Conservation (phyloP, 116 monocot species). For the Posidonia oceanica region DNA sequence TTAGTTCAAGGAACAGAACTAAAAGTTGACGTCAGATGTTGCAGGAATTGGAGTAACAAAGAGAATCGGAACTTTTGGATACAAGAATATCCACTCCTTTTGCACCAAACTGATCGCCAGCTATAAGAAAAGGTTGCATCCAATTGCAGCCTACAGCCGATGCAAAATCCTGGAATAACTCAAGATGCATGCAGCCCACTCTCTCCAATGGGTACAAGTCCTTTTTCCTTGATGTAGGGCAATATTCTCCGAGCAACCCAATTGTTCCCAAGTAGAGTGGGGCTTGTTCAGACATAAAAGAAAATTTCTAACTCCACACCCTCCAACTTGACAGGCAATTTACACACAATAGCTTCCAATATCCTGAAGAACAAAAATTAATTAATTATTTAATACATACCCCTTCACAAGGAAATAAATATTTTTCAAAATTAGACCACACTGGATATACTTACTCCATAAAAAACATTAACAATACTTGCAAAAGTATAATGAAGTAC, state of each 20-base stretch:
- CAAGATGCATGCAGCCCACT: constrained; percentile 22
- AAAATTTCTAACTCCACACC: constrained; percentile 12
- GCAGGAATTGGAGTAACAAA: background rate
- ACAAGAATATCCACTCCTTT: background rate
- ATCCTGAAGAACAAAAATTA: background rate
- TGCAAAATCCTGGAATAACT: constrained; percentile 6
- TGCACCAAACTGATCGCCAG: background rate
- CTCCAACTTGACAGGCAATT: constrained; percentile 18
- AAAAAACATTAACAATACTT: too few relatives aligned
- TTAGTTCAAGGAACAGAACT: background rate
- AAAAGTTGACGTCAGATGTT: constrained; percentile 1
- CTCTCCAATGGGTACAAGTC: constrained; percentile 8
- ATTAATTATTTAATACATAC: background rate
- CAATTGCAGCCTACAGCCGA: constrained; percentile 10
- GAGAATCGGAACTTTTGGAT: background rate
- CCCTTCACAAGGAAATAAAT: background rate
- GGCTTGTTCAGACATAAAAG: constrained; percentile 58
- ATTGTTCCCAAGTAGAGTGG: constrained; percentile 38
- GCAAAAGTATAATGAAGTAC: too few relatives aligned
- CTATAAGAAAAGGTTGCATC: constrained; percentile 13
- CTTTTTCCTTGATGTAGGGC: constrained; percentile 31
- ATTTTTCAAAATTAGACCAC: background rate
- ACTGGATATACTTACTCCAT: too few relatives aligned
- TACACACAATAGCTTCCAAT: background rate
- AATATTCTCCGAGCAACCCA: constrained; percentile 45